phyloP scores from a whole-genome alignment of 1,284 basidiomycete genomes.

The Cryptococcus hybrid region DNA sequence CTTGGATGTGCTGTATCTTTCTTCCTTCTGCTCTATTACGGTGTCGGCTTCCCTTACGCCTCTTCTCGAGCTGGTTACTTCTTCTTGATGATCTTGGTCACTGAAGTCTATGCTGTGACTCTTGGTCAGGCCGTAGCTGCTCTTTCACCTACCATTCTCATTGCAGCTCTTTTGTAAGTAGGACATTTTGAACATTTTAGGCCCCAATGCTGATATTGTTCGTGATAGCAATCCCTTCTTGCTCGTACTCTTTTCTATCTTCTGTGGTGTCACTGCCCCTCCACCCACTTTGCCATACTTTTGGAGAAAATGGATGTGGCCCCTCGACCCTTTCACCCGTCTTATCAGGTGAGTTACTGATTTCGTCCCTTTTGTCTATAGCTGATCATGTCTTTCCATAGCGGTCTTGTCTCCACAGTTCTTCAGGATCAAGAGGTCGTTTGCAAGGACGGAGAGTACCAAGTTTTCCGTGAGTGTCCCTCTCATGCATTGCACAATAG shows the following conservation, averaged over 20 bases:
- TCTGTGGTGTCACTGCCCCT: slow-evolving; percentile 80
- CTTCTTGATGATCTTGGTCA: slow-evolving; percentile 66
- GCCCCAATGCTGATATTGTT: neutral
- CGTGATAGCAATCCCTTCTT: slow-evolving; percentile 58
- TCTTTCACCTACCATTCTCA: slow-evolving; percentile 59
- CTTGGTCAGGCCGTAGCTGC: slow-evolving; percentile 70
- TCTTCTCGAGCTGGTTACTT: slow-evolving; percentile 37
- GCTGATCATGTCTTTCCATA: slow-evolving; percentile 17
- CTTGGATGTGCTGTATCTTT: slow-evolving; percentile 69
- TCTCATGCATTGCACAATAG: neutral
- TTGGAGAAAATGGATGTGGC: slow-evolving; percentile 62
- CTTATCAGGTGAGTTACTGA: slow-evolving; percentile 55
- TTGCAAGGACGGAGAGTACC: slow-evolving; percentile 68
- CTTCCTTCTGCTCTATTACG: slow-evolving; percentile 59
- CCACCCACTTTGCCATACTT: slow-evolving; percentile 59
- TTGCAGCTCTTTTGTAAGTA: slow-evolving; percentile 64
- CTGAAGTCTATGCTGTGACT: slow-evolving; percentile 72
- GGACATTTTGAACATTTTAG: too few relatives aligned
- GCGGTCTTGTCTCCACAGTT: slow-evolving; percentile 71
- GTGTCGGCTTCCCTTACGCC: slow-evolving; percentile 34
- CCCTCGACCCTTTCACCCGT: slow-evolving; percentile 61
- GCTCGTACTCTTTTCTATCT: slow-evolving; percentile 63
- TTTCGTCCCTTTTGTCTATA: neutral
- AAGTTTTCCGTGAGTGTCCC: slow-evolving; percentile 55
- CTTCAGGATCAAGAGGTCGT: slow-evolving; percentile 68